These are phyloP conservation scores for Narthecium ossifragum DNA, from an alignment of 106 monocot species.

Conservation along the genomic window DNA sequence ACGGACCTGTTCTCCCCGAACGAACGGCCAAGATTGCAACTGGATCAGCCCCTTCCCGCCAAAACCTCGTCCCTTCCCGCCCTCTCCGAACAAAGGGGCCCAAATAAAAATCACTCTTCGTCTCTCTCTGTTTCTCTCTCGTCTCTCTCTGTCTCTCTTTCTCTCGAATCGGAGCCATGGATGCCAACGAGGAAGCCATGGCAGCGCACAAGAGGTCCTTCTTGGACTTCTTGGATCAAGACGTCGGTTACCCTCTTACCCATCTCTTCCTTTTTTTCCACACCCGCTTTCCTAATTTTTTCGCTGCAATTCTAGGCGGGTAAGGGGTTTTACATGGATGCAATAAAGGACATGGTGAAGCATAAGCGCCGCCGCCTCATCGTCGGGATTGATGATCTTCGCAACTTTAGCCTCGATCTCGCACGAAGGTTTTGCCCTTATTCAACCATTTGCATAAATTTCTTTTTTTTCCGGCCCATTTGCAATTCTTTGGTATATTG, in stretches of 20 bases:
- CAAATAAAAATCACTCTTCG: too few species aligned
- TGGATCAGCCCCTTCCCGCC: too few species aligned
- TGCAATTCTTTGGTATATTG: too few species aligned
- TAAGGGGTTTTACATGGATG: conserved; percentile 62
- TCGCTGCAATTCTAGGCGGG: conserved; percentile 36
- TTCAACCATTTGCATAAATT: too few species aligned
- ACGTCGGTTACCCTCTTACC: conserved; percentile 30
- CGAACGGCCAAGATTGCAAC: too few species aligned
- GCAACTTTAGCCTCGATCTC: conserved; percentile 78
- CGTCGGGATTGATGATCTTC: conserved; percentile 75
- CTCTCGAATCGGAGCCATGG: conserved; percentile 37
- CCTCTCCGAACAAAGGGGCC: too few species aligned
- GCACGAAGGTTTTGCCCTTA: conserved; percentile 90
- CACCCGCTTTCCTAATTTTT: background rate
- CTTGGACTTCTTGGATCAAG: conserved; percentile 81
- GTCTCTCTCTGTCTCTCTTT: conserved; percentile 5
- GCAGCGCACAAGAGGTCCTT: conserved; percentile 85
- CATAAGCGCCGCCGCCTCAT: conserved; percentile 75
- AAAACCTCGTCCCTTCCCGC: too few species aligned
- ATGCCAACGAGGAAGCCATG: conserved; percentile 81
- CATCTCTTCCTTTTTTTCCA: background rate
- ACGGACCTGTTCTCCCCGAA: too few species aligned
- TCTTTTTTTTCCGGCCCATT: too few species aligned
- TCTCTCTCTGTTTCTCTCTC: too few species aligned
- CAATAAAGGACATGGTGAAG: conserved; percentile 66